phyloP scores from a whole-genome alignment of 2,329 filamentous ascomycete species.

The Epichloe sibirici region DNA sequence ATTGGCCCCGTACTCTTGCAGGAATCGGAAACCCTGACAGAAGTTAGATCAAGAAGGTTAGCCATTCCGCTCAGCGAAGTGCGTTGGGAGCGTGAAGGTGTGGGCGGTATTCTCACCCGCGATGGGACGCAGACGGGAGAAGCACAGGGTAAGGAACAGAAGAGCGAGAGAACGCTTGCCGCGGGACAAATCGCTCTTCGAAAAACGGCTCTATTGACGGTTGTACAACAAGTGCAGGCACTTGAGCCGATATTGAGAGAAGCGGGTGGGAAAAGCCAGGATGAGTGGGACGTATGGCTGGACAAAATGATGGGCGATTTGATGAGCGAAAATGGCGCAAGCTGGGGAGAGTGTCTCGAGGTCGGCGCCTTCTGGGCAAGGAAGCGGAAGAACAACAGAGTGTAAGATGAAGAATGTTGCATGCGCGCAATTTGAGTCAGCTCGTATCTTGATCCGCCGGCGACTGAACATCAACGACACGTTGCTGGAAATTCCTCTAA shows the following conservation, averaged over 20 bases:
- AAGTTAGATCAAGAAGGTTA: conserved; percentile 61
- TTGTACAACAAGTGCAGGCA: conserved; percentile 73
- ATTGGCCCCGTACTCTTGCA: conserved; percentile 69
- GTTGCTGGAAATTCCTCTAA: too few relatives aligned
- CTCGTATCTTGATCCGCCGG: not conserved
- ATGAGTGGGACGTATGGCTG: conserved; percentile 89
- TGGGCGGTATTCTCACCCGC: conserved; percentile 49
- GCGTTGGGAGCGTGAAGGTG: conserved; percentile 73
- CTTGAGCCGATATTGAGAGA: conserved; percentile 75
- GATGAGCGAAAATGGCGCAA: conserved; percentile 64
- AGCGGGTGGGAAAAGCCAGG: conserved; percentile 71
- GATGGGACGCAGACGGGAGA: conserved; percentile 49
- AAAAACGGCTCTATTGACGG: conserved; percentile 66
- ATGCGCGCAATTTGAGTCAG: not conserved
- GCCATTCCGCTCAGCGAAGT: conserved; percentile 80
- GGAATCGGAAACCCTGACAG: conserved; percentile 59
- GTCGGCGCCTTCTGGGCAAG: conserved; percentile 82
- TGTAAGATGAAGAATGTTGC: not conserved
- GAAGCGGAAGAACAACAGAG: conserved; percentile 36
- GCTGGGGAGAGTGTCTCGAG: conserved; percentile 75
- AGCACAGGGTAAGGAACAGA: conserved; percentile 33
- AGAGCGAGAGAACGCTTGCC: conserved; percentile 37
- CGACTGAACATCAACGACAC: not conserved
- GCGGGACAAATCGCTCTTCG: conserved; percentile 61
- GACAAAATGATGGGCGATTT: conserved; percentile 77